Evolutionary conservation across 2,329 filamentous ascomycete genomes (phyloP).

Genomic region (Plenodomus biglobosus): DNA sequence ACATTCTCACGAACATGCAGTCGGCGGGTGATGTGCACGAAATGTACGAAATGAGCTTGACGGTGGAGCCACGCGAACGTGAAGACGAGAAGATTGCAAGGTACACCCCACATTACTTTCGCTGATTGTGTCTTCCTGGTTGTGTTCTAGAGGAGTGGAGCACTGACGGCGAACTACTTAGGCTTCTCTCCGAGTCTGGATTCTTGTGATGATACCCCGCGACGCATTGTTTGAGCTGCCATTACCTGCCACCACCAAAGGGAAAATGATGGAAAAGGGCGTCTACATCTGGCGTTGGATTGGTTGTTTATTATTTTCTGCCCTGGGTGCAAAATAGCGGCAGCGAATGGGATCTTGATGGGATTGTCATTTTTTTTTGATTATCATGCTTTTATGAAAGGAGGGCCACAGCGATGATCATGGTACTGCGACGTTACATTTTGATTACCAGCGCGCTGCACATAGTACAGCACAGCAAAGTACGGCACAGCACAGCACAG

Average conservation of each 20-base stretch:
- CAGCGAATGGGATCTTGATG: not conserved
- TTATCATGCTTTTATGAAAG: not conserved
- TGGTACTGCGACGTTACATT: not conserved
- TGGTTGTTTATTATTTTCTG: not conserved
- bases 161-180: slow-evolving; percentile 34
- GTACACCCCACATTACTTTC: slow-evolving; percentile 53
- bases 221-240: slow-evolving; percentile 21
- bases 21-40: slow-evolving; percentile 94
- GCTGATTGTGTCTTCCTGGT: slow-evolving; percentile 2
- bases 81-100: slow-evolving; percentile 99
- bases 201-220: slow-evolving; percentile 52
- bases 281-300: not conserved
- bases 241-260: too few species aligned
- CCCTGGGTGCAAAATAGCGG: not conserved
- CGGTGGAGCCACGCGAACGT: slow-evolving; percentile 89
- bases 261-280: not conserved
- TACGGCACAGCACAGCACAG: not conserved
- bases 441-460: not conserved
- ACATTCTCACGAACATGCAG: slow-evolving; percentile 95
- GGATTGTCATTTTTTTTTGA: not conserved
- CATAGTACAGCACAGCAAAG: too few species aligned
- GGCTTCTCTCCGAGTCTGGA: slow-evolving; percentile 58
- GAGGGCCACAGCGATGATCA: not conserved
- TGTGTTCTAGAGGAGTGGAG: slow-evolving; percentile 1
- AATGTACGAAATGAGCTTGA: slow-evolving; percentile 97